Evolutionary conservation across 1,139 yeast genomes (phyloP).

Genomic region (Pichia sp.): DNA sequence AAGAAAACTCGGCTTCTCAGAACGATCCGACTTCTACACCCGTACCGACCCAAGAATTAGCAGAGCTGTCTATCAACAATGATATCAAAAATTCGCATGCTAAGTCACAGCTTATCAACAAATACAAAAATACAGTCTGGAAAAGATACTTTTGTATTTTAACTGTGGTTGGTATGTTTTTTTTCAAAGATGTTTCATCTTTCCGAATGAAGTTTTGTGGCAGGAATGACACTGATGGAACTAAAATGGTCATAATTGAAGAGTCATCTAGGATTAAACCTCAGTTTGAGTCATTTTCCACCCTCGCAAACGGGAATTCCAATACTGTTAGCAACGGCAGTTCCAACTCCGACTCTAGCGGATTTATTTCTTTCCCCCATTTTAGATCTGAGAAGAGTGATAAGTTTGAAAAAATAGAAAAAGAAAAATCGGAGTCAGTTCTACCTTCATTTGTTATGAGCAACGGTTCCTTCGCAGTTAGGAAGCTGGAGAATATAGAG

Average conservation of each 20-base stretch:
- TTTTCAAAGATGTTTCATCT: conserved; percentile 36
- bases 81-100: not conserved
- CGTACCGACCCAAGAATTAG: conserved; percentile 3
- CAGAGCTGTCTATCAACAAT: conserved; percentile 7
- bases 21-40: conserved; percentile 11
- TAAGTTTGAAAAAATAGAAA: not conserved
- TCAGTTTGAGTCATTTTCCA: not conserved
- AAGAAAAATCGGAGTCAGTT: conserved; percentile 4
- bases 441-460: conserved; percentile 27
- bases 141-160: conserved; percentile 39
- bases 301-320: not conserved
- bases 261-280: conserved; percentile 16
- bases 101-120: not conserved
- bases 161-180: conserved; percentile 42
- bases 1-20: conserved; percentile 27
- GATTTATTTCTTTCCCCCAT: conserved; percentile 13
- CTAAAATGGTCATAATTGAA: conserved; percentile 27
- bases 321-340: not conserved
- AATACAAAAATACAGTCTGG: conserved; percentile 33
- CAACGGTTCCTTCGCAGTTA: conserved; percentile 35
- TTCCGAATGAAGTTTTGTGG: conserved; percentile 28
- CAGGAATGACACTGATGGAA: conserved; percentile 7
- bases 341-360: not conserved
- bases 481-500: conserved; percentile 25
- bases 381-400: conserved; percentile 14